Conservation (phyloP, 345 rosid genomes). For the Rhodomyrtus tomentosa region DNA sequence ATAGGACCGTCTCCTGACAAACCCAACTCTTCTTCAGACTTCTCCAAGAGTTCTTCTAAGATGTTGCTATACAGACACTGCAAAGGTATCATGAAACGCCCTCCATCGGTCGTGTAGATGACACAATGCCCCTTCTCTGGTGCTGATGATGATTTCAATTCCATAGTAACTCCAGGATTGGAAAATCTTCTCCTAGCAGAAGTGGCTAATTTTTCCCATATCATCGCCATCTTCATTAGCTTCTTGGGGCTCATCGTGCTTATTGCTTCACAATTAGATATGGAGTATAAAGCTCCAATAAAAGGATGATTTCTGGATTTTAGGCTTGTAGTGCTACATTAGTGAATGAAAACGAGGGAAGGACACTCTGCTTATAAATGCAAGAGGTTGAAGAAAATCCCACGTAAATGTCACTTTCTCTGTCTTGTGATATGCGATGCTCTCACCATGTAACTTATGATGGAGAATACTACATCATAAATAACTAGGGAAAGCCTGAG, state of each 20-base stretch:
- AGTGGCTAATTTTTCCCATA: neutral
- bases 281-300: too few relatives aligned
- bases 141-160: neutral
- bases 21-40: constrained; percentile 1
- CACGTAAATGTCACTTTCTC: neutral
- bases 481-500: neutral
- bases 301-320: neutral
- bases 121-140: neutral
- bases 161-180: too few relatives aligned
- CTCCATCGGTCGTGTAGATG: neutral
- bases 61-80: neutral
- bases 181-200: neutral
- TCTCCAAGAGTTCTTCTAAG: constrained; percentile 1
- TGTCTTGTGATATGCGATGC: neutral
- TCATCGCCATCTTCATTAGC: neutral
- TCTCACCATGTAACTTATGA: too few relatives aligned
- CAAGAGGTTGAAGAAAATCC: too few relatives aligned
- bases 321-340: neutral
- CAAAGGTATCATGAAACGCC: neutral
- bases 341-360: neutral
- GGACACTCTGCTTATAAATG: neutral
- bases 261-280: too few relatives aligned
- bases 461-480: too few relatives aligned
- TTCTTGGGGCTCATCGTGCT: neutral
- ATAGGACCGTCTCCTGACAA: too few relatives aligned